Evolutionary conservation across 306 rosid genomes (phyloP).

Genomic region (Cucumis cinereus): DNA sequence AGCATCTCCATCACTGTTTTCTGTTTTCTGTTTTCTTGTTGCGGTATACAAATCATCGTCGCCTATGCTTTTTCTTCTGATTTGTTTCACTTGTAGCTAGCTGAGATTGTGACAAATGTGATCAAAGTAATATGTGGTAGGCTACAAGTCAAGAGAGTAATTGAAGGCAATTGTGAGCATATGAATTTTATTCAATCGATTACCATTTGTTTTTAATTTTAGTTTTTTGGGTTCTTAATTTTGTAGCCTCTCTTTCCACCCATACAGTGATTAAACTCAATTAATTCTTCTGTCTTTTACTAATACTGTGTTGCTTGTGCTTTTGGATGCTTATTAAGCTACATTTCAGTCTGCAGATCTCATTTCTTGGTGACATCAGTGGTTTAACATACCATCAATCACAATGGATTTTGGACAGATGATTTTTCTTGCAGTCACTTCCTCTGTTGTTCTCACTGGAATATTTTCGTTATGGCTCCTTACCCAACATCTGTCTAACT

Average conservation of each 20-base stretch:
- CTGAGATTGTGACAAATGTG: not conserved
- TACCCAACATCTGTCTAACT: slow-evolving; percentile 13
- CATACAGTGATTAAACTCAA: not conserved
- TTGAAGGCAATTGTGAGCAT: not conserved
- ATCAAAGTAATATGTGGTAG: not conserved
- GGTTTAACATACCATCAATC: not conserved
- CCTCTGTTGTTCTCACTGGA: slow-evolving; percentile 20
- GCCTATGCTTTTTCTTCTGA: not conserved
- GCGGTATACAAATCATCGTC: not conserved
- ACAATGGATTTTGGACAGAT: not conserved
- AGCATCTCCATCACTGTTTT: not conserved
- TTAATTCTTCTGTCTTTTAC: not conserved
- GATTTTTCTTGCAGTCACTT: slow-evolving; percentile 4
- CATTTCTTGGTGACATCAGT: not conserved
- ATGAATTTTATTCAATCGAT: not conserved
- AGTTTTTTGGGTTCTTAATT: not conserved
- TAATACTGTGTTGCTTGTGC: not conserved
- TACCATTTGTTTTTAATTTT: not conserved
- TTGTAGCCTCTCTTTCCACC: not conserved
- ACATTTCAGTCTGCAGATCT: not conserved
- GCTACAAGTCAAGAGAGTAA: not conserved
- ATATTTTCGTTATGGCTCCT: slow-evolving; percentile 20
- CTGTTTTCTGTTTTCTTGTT: not conserved
- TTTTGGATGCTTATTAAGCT: not conserved
- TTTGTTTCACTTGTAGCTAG: not conserved